These are phyloP conservation scores for Ustilago xerochloae DNA, from an alignment of 1,284 basidiomycete species.

Conservation along the genomic window DNA sequence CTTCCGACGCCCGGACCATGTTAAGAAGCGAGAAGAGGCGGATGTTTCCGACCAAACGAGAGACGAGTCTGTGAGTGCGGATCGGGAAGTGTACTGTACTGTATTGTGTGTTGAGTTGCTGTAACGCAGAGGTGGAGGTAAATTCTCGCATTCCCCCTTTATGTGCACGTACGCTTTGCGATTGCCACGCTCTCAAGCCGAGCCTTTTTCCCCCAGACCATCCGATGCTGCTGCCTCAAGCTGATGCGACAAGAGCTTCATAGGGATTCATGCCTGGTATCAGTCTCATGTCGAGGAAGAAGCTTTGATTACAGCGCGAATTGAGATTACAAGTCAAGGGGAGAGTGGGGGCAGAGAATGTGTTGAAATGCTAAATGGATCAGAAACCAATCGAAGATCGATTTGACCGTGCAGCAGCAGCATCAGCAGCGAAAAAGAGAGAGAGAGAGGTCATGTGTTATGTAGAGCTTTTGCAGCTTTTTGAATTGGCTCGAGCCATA, in stretches of 20 bases:
- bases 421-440: background rate
- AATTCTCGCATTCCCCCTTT: background rate
- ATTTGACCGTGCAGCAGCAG: conserved; percentile 26
- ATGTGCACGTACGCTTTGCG: background rate
- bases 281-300: background rate
- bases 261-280: too few species aligned
- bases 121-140: background rate
- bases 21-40: background rate
- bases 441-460: conserved; percentile 25
- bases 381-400: conserved; percentile 30
- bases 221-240: background rate
- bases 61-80: conserved; percentile 4
- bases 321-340: background rate
- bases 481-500: background rate
- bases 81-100: background rate
- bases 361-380: conserved; percentile 15
- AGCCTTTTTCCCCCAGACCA: background rate
- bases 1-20: conserved; percentile 17
- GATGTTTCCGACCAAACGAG: conserved; percentile 23
- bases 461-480: conserved; percentile 1
- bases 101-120: too few species aligned
- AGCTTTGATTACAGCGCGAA: background rate
- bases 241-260: too few species aligned
- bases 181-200: background rate
- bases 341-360: background rate